Conservation (phyloP, 805 yeast species). For the Torulaspora indica region DNA sequence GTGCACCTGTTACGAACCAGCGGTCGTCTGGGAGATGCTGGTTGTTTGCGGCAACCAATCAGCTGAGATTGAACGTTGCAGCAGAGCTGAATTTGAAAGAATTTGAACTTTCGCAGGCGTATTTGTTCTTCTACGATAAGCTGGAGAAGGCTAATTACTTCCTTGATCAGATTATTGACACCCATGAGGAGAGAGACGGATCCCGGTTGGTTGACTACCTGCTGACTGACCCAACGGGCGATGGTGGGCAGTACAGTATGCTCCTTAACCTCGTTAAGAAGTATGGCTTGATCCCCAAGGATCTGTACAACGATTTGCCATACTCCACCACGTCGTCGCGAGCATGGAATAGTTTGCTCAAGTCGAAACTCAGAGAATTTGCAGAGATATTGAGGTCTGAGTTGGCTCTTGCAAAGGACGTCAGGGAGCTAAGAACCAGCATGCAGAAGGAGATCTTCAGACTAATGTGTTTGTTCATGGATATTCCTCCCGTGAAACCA, state of each 20-base stretch:
- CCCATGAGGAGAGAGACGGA: constrained; percentile 60
- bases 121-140: constrained; percentile 79
- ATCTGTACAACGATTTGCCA: constrained; percentile 64
- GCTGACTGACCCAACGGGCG: constrained; percentile 61
- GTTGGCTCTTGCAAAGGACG: constrained; percentile 38
- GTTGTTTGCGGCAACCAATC: constrained; percentile 80
- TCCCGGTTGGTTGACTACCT: constrained; percentile 66
- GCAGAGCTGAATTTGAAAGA: constrained; percentile 57
- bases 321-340: constrained; percentile 48
- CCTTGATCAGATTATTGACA: constrained; percentile 68
- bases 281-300: constrained; percentile 77
- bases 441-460: constrained; percentile 61
- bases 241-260: constrained; percentile 91
- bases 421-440: constrained; percentile 41
- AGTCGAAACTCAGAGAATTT: constrained; percentile 70
- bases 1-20: constrained; percentile 66
- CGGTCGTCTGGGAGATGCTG: constrained; percentile 78
- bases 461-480: constrained; percentile 63
- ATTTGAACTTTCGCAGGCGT: constrained; percentile 73
- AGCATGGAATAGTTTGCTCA: constrained; percentile 55
- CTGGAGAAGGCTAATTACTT: constrained; percentile 79
- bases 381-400: constrained; percentile 61
- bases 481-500: constrained; percentile 72
- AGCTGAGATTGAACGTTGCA: constrained; percentile 60
- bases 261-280: constrained; percentile 69